phyloP scores from a whole-genome alignment of 2,329 filamentous ascomycete genomes.

The Conoideocrella luteorostrata region DNA sequence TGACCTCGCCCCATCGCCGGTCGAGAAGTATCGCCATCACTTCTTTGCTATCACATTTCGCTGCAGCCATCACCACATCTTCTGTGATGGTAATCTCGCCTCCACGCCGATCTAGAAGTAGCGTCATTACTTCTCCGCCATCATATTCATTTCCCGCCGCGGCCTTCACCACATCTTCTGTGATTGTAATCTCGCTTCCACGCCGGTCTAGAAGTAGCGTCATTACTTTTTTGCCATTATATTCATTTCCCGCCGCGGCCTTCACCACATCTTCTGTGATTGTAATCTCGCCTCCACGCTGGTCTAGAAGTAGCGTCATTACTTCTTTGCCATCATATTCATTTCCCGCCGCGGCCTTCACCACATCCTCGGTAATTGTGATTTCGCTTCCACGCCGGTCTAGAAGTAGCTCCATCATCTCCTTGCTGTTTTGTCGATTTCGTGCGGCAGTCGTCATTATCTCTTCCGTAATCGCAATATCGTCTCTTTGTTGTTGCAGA shows the following conservation, averaged over 20 bases:
- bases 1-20: no score
- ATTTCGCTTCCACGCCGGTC: neutral
- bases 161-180: neutral
- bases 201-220: neutral
- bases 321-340: neutral
- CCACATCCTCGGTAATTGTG: neutral
- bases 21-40: no score
- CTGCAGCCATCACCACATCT: no score
- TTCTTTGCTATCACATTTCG: no score
- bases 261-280: neutral
- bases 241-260: neutral
- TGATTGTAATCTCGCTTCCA: neutral
- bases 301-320: neutral
- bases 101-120: no score
- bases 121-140: no score
- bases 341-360: neutral
- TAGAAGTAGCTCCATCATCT: neutral
- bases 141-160: no score
- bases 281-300: neutral
- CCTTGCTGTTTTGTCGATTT: neutral
- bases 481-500: neutral
- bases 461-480: neutral
- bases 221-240: neutral
- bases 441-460: neutral
- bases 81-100: no score